Conservation (phyloP, 352 stramenopile species). For the Pythium sp. region DNA sequence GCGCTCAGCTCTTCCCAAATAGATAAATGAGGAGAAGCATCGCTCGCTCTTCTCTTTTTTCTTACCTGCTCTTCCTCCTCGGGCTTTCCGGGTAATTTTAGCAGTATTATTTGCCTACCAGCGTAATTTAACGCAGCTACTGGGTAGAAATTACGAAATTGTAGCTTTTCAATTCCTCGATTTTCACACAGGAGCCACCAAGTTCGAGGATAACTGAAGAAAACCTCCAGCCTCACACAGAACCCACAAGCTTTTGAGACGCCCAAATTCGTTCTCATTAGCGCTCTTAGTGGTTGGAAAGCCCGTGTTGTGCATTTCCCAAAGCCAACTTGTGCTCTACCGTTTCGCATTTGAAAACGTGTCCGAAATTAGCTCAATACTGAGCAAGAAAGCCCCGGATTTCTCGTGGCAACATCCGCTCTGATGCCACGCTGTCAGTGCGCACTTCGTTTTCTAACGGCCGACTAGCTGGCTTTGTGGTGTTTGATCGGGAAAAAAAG, state of each 20-base stretch:
- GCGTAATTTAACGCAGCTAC: neutral
- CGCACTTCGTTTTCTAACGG: neutral
- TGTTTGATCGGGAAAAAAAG: neutral
- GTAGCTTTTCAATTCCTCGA: neutral
- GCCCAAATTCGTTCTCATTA: too few species aligned
- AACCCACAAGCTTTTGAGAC: too few species aligned
- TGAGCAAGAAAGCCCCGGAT: too few species aligned
- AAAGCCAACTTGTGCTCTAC: neutral
- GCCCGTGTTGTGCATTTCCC: neutral
- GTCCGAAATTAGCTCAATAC: neutral
- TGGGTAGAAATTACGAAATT: neutral
- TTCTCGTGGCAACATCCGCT: neutral
- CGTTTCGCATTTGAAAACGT: neutral
- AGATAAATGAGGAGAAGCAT: constrained; percentile 1
- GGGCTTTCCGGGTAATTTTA: neutral
- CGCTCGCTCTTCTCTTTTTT: neutral
- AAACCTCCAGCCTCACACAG: too few species aligned
- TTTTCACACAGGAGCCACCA: neutral
- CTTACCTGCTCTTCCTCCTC: neutral
- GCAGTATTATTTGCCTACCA: neutral
- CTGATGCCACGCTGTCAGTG: constrained; percentile 4
- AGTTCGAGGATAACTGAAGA: neutral
- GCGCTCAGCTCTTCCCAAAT: constrained; percentile 10
- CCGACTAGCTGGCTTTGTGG: neutral
- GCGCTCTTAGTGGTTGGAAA: neutral